Base-by-base conservation (phyloP, 2,329 filamentous ascomycete species). In the Phymatotrichopsis omnivora region DNA sequence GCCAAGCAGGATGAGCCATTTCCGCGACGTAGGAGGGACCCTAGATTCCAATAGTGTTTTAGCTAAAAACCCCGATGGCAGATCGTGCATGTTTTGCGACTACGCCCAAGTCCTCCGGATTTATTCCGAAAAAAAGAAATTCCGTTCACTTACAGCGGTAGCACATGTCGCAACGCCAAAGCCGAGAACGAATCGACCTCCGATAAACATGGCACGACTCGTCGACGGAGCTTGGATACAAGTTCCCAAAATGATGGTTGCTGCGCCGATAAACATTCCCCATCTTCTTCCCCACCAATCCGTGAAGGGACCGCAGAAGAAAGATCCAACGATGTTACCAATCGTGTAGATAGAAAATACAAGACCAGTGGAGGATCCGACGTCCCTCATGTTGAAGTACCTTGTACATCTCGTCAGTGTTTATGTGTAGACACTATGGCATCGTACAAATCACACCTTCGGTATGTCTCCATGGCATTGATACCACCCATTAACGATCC, bases 291-390 rank as follows among this genome's bases (percentile, higher is more conserved):
- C 71, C 49, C 67, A 67, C 42, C 60, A 63, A 55, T 74, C 70
- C 52, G 71, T 72, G 47, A 68, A 64, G 2, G 70, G 70, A 2
- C 71, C 71, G 0, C 71, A 72, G 53, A 75, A 69, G 60, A 73
- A 69, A 3, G 75, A 68, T 8, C 76, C 74, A 5, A 73, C 68
- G 33, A 79, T 68, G 5, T 71, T 71, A 44, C 75, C 75, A 53
- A 76, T 74, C 54, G 77, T 78, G 60, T 78, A 77, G 55, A 80
- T 69, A 42, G 71, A 71, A 47, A 74, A 74, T 24, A 75, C 65
- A 12, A 75, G 62, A 3, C 72, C 72, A 1, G 72, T 74, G 39
- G 59, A 60, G 0, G 68, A 67, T 28, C 65, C 68, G 6, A 63
- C 65, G 3, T 62, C 60, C 31, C 57, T 55, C 62, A 61, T 66